phyloP scores from a whole-genome alignment of 108 stramenopile species.

The Thalassiosira profunda region DNA sequence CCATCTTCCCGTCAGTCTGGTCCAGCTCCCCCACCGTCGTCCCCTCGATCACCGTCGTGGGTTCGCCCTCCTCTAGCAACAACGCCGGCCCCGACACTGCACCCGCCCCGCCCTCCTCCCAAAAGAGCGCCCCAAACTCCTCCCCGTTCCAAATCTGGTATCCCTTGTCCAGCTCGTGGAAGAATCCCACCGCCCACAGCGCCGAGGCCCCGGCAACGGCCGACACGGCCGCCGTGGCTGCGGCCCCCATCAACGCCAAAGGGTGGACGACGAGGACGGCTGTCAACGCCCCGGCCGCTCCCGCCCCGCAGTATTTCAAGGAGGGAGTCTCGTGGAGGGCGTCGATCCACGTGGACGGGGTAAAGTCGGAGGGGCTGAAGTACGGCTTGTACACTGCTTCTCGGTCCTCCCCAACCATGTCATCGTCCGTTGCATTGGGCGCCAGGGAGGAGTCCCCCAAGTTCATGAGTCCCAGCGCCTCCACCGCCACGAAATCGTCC shows the following conservation, averaged over 20 bases:
- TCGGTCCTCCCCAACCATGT: too few species aligned
- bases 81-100: too few species aligned
- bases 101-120: too few species aligned
- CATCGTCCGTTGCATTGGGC: too few species aligned
- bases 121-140: constrained; percentile 41
- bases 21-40: neutral
- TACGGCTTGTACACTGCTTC: too few species aligned
- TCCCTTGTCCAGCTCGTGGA: constrained; percentile 31
- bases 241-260: constrained; percentile 1
- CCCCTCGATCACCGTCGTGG: neutral
- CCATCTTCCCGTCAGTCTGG: too few species aligned
- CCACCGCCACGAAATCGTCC: too few species aligned
- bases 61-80: too few species aligned
- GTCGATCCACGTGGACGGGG: neutral
- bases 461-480: too few species aligned
- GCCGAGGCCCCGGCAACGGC: constrained; percentile 37
- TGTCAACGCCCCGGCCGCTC: constrained; percentile 3
- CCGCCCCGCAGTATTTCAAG: constrained; percentile 1
- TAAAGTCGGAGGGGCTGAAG: constrained; percentile 3
- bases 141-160: constrained; percentile 30
- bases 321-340: constrained; percentile 5
- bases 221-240: constrained; percentile 13
- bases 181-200: constrained; percentile 44
- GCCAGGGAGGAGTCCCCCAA: too few species aligned
- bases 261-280: neutral